A percentile compares a stretch with the other conserved stretches of the same genome.
These are phyloP conservation scores for Pestalotiopsis fici DNA, from an alignment of 2,329 filamentous ascomycete species.

Conservation along the genomic window DNA sequence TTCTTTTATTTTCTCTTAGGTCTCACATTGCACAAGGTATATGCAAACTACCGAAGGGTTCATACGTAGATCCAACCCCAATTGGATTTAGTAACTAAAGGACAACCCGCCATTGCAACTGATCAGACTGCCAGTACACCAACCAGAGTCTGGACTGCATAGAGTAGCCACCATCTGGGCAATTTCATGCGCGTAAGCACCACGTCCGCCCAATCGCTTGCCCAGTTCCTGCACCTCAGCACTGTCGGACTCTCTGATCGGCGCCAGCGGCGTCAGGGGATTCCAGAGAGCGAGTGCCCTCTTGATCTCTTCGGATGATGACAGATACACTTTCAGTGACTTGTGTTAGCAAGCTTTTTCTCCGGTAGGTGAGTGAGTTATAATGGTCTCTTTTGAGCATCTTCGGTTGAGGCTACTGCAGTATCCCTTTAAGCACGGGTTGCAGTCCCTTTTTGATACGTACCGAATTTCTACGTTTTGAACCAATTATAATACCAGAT, in stretches of 20 bases:
- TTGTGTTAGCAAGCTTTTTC: too few species aligned
- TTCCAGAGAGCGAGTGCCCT: slow-evolving; percentile 19
- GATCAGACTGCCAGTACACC: slow-evolving; percentile 17
- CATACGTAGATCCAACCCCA: neutral
- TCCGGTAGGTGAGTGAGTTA: too few species aligned
- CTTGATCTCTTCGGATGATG: slow-evolving; percentile 57
- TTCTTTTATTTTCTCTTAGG: too few species aligned
- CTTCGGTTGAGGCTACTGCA: too few species aligned
- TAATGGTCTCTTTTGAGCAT: too few species aligned
- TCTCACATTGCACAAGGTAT: neutral
- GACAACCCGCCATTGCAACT: slow-evolving; percentile 18
- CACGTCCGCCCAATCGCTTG: slow-evolving; percentile 13
- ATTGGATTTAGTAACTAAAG: slow-evolving; percentile 12
- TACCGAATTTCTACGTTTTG: too few species aligned
- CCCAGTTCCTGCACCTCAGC: slow-evolving; percentile 15
- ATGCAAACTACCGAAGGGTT: neutral
- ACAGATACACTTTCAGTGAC: too few species aligned
- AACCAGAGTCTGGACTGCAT: slow-evolving; percentile 16
- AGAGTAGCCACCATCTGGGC: slow-evolving; percentile 16
- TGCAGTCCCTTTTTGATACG: too few species aligned
- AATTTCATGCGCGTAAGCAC: slow-evolving; percentile 18
- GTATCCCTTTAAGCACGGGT: too few species aligned
- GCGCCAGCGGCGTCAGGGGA: slow-evolving; percentile 9
- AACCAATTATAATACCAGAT: too few species aligned
- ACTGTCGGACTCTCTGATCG: slow-evolving; percentile 22